Evolutionary conservation across 2,329 filamentous ascomycete species (phyloP), one percentile per base, ranked within the genome.

Genomic region (Ophiostoma perfectum): DNA sequence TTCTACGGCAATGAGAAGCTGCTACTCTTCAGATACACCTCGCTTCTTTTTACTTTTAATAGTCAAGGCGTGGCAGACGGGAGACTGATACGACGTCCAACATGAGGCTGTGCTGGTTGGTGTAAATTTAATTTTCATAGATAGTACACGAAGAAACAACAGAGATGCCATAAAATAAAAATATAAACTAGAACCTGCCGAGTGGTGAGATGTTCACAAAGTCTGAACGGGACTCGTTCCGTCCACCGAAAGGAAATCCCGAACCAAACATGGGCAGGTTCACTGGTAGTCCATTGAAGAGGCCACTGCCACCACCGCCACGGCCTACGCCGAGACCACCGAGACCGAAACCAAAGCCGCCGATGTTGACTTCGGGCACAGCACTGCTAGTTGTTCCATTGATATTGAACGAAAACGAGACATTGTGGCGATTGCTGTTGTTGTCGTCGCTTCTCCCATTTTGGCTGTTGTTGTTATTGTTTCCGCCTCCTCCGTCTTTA

Each of bases 231-330:
- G 49, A 55, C 49, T 55, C 49, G 14, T 55, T 55, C 49, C 49
- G 49, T 11, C 49, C 45, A 47, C 67, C 65, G 38, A 70, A 69
- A 5, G 65, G 68, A 38, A 70, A 69, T 4, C 69, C 65, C 5
- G 64, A 49, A 12, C 69, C 69, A 49, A 69, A 63, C 1, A 70
- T 16, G 1, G 69, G 69, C 7, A 70, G 64, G 7, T 66, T 66
- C 1, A 68, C 67, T 2, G 67, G 65, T 5, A 70, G 8, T 5
- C 64, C 66, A 8, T 41, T n/a, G 1, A 65, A 18, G 5, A 67
- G 16, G 42, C 68, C 36, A 41, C 62, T 58, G 45, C 63, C 39
- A 14, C 47, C 41, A 11, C 63, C 65, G 3, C 36, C 36, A 55
- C 7, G 27, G n/a, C 5, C 49, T 18, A 55, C n/a, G 49, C 27